These are phyloP conservation scores for Coffea eugenioides DNA, from an alignment of 257 asterid genomes.

Conservation along the genomic window DNA sequence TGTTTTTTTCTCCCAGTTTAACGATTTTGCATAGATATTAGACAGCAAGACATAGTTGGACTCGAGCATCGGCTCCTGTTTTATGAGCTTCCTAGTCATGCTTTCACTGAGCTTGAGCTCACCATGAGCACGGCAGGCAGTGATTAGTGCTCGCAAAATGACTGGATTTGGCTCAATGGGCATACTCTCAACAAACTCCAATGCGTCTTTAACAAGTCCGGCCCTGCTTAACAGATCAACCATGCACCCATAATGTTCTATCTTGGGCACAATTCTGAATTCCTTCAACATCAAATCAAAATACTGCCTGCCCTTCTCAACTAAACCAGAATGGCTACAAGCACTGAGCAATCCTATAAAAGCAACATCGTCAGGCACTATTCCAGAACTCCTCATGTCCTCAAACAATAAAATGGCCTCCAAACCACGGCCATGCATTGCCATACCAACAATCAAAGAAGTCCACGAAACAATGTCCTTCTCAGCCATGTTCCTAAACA, in stretches of 20 bases:
- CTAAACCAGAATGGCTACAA: slow-evolving; percentile 81
- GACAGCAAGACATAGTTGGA: slow-evolving; percentile 71
- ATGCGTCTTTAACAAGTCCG: slow-evolving; percentile 58
- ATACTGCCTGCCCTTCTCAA: slow-evolving; percentile 51
- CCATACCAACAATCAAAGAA: slow-evolving; percentile 59
- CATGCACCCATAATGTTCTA: slow-evolving; percentile 89
- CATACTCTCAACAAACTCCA: slow-evolving; percentile 55
- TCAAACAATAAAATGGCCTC: slow-evolving; percentile 67
- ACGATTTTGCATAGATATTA: slow-evolving; percentile 54
- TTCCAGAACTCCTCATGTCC: slow-evolving; percentile 51
- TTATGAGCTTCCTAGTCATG: slow-evolving; percentile 43
- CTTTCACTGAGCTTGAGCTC: slow-evolving; percentile 56
- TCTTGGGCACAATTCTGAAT: slow-evolving; percentile 52
- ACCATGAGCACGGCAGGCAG: slow-evolving; percentile 54
- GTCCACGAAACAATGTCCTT: slow-evolving; percentile 84
- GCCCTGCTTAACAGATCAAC: slow-evolving; percentile 75
- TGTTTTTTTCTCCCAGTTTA: slow-evolving; percentile 63
- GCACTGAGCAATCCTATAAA: slow-evolving; percentile 75
- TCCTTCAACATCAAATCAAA: slow-evolving; percentile 56
- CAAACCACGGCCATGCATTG: slow-evolving; percentile 62
- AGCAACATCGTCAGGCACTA: slow-evolving; percentile 61
- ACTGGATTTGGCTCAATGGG: slow-evolving; percentile 68
- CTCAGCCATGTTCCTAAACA: slow-evolving; percentile 48
- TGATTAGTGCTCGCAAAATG: slow-evolving; percentile 54
- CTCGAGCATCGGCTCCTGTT: slow-evolving; percentile 54